Evolutionary conservation across 2,329 filamentous ascomycete genomes (phyloP).

Genomic region (Ophiostoma ips): DNA sequence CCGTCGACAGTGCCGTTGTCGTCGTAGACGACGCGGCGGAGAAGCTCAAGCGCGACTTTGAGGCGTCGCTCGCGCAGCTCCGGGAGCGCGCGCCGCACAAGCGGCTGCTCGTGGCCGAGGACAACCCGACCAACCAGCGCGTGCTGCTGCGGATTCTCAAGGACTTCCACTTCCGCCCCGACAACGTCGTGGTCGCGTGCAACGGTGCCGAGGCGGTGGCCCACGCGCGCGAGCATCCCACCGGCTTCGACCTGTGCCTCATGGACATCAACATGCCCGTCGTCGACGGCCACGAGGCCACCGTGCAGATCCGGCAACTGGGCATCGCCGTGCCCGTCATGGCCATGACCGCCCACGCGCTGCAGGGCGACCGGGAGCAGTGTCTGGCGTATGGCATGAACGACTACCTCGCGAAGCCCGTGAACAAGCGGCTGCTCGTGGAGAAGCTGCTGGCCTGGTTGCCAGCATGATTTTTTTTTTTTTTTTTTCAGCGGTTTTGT

Average conservation of each 20-base stretch:
- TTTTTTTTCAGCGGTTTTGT: not conserved
- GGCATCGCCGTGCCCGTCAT: constrained; percentile 22
- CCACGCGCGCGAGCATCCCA: constrained; percentile 26
- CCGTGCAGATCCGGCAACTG: constrained; percentile 31
- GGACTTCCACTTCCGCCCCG: constrained; percentile 24
- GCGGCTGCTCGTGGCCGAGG: constrained; percentile 26
- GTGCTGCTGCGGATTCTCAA: constrained; percentile 25
- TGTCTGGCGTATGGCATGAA: constrained; percentile 42
- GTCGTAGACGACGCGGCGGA: not conserved
- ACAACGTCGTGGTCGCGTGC: constrained; percentile 25
- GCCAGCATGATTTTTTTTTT: not conserved
- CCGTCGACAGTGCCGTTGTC: not conserved
- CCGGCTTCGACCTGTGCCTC: constrained; percentile 33
- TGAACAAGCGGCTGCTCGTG: constrained; percentile 15
- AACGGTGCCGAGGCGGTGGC: constrained; percentile 29
- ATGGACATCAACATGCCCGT: constrained; percentile 49
- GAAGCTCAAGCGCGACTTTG: not conserved
- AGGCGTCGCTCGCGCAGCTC: constrained; percentile 13
- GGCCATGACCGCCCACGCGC: constrained; percentile 41
- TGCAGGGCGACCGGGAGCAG: constrained; percentile 39
- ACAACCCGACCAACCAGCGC: constrained; percentile 30
- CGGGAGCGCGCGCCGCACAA: constrained; percentile 25
- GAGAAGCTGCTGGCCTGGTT: constrained; percentile 10
- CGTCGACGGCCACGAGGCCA: constrained; percentile 40
- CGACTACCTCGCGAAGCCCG: constrained; percentile 33